Evolutionary conservation across 176 grass and related monocot genomes (phyloP).

Genomic region (Sorghum bicolor): Sorghum_bicolor_NCBIv3 NC_012871.2:76777001-76777500

Average conservation of each 20-base stretch:
- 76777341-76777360: background rate
- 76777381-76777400: too few relatives aligned
- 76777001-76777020: background rate
- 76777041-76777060: too few relatives aligned
- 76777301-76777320: too few relatives aligned
- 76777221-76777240: constrained; percentile 8
- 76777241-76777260: background rate
- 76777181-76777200: constrained; percentile 24
- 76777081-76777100: background rate
- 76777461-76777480: too few relatives aligned
- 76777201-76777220: background rate
- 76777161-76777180: constrained; percentile 11
- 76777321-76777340: constrained; percentile 3
- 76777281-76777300: background rate
- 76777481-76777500: too few relatives aligned
- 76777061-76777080: background rate
- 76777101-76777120: background rate
- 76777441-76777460: too few relatives aligned
- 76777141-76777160: background rate
- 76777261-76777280: background rate
- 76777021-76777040: background rate
- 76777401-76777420: too few relatives aligned
- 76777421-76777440: too few relatives aligned
- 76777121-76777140: background rate
- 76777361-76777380: too few relatives aligned